A percentile compares a stretch with the other conserved stretches of the same genome.
Conservation (phyloP, 768 basidiomycete genomes). For the Termitomyces sp. region DNA sequence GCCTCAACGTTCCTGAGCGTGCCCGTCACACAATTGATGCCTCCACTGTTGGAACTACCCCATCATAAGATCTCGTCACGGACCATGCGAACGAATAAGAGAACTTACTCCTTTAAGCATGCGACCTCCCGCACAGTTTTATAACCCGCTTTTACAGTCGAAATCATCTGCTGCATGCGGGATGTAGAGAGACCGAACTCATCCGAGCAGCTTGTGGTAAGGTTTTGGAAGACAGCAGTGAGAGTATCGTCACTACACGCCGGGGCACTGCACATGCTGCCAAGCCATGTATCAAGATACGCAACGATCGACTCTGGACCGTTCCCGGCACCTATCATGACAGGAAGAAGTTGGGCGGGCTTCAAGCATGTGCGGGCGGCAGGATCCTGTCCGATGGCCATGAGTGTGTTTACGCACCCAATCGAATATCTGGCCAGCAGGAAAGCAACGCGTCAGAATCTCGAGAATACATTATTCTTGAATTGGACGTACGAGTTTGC, state of each 20-base stretch:
- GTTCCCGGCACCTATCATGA: constrained; percentile 18
- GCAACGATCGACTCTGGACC: constrained; percentile 27
- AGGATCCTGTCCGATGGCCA: constrained; percentile 10
- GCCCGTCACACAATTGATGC: constrained; percentile 48
- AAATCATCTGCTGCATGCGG: constrained; percentile 16
- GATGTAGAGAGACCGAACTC: constrained; percentile 20
- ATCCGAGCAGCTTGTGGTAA: constrained; percentile 41
- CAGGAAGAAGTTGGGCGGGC: constrained; percentile 24
- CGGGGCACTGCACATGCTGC: constrained; percentile 38
- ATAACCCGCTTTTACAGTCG: constrained; percentile 36
- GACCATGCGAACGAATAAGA: neutral
- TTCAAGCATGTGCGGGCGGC: constrained; percentile 33
- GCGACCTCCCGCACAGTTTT: constrained; percentile 39
- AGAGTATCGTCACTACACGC: constrained; percentile 49
- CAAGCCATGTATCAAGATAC: constrained; percentile 45
- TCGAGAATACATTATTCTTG: neutral
- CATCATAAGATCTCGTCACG: neutral
- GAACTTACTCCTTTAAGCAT: constrained; percentile 53
- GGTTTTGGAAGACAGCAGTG: constrained; percentile 33
- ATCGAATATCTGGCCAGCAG: constrained; percentile 13
- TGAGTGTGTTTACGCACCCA: constrained; percentile 15
- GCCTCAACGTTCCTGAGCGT: constrained; percentile 40
- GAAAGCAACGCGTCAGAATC: neutral
- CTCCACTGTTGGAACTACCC: constrained; percentile 9
- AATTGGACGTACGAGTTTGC: constrained; percentile 14